These are phyloP conservation scores for Fusarium avenaceum DNA, from an alignment of 2,329 filamentous ascomycete species.

Conservation along the genomic window DNA sequence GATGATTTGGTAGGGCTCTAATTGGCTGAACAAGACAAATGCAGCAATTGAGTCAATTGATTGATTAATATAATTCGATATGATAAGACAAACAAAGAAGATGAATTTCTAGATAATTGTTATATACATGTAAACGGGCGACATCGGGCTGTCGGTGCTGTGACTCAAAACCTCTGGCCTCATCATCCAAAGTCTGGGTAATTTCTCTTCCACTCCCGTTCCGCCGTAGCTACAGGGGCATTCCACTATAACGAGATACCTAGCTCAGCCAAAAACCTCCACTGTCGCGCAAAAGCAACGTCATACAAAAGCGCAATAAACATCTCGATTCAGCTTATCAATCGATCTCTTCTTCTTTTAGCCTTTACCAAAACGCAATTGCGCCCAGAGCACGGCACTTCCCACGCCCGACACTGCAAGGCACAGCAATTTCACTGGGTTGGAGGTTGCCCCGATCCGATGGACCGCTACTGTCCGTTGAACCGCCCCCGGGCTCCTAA, in stretches of 20 bases:
- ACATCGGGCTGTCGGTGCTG: conserved; percentile 29
- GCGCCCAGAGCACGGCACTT: conserved; percentile 13
- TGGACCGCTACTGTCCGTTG: conserved; percentile 33
- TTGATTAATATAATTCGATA: neutral
- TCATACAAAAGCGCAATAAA: conserved; percentile 17
- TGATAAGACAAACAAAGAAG: neutral
- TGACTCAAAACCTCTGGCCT: conserved; percentile 27
- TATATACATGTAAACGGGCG: conserved; percentile 21
- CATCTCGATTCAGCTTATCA: conserved; percentile 18
- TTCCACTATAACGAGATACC: conserved; percentile 4
- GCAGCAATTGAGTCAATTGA: conserved; percentile 22
- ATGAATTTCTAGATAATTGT: neutral
- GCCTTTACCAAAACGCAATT: neutral
- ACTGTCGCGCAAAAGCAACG: conserved; percentile 11
- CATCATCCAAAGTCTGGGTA: conserved; percentile 33
- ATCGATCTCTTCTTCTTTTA: neutral
- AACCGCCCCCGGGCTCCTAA: conserved; percentile 10
- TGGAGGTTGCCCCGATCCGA: conserved; percentile 11
- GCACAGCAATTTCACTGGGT: conserved; percentile 21
- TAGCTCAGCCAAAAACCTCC: conserved; percentile 1
- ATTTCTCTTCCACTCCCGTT: conserved; percentile 33
- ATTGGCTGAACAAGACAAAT: conserved; percentile 19
- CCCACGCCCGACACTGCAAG: conserved; percentile 24
- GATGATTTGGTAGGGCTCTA: conserved; percentile 11
- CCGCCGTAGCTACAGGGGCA: conserved; percentile 4